phyloP scores from a whole-genome alignment of 1,284 basidiomycete genomes.

The Ceratorhiza oryzae-sativae region DNA sequence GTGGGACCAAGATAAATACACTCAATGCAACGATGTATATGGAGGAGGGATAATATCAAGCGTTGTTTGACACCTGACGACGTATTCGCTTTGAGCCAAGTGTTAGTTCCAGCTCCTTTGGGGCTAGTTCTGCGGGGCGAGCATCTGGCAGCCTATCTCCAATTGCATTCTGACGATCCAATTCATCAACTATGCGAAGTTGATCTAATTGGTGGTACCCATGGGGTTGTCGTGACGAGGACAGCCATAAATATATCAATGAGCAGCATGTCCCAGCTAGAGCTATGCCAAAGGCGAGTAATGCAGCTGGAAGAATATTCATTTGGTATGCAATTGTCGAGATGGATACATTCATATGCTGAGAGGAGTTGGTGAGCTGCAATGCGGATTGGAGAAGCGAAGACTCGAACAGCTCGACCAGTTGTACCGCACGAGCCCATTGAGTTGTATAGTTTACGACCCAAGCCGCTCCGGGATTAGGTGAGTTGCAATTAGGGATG shows the following conservation, averaged over 20 bases:
- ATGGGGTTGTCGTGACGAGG: background rate
- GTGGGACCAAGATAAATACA: no score
- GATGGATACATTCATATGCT: background rate
- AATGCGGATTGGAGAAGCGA: background rate
- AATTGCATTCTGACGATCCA: background rate
- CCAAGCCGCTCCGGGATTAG: background rate
- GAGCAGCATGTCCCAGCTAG: background rate
- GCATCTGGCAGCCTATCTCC: background rate
- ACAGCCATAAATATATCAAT: background rate
- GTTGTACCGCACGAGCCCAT: conserved; percentile 6
- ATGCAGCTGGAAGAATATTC: background rate
- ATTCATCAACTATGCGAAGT: background rate
- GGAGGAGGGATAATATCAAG: no score
- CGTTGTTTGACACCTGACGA: no score
- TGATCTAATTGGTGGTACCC: background rate
- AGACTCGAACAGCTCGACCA: conserved; percentile 5
- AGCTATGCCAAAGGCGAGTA: background rate
- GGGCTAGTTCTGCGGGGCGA: no score
- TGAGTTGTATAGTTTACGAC: background rate
- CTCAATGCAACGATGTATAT: no score
- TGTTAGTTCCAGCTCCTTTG: no score
- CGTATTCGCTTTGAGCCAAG: no score
- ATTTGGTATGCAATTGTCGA: background rate
- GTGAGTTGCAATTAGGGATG: conserved; percentile 1
- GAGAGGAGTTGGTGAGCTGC: background rate